Evolutionary conservation across 768 basidiomycete species (phyloP), one percentile per base, ranked within the genome.

Genomic region (Boletus rex-veris): DNA sequence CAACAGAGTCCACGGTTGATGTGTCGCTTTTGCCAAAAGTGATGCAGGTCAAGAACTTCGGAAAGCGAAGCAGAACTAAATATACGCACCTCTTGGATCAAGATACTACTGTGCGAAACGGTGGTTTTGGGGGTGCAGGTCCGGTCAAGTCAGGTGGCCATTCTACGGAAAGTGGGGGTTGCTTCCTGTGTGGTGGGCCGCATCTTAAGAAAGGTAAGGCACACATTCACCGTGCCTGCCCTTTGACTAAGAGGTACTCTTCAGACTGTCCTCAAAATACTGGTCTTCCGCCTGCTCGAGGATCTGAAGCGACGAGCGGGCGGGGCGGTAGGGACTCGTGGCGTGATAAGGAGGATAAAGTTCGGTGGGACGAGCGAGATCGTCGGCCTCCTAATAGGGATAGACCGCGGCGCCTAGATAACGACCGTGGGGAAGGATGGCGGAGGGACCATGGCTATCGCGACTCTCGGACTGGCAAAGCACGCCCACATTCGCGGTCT

Each of bases 11-110:
- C 19, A 88, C 91, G 0, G 67, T 96, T 54, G 96, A 98, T 64
- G 82, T 98, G 35, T 86, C 91, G 1, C 58, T 92, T 58, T 78
- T 99, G 30, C 97, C 97, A 9, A 83, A 91, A 73, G 89, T 97
- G 53, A 96, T 98, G 95, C 97, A 98, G 73, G 92, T 95, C 64
- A 86, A 85, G 71, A 86, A 98, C 74, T 98, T 95, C 65, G 92
- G 92, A 43, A 94, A 93, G 71, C 85, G 91, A 55, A 84, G 90
- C 67, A 85, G 89, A 43, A 93, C 92, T 30, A 95, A 99, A 74
- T 98, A 98, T 64, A 98, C 97, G 15, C 96, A 99, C 73, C 72
- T 99, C 58, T 73, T 92, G 36, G 95, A 95, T 64, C 91, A 98
- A 76, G 96, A 98, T 68, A 98, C 96, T 1, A 92, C 90, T 6